Conservation (phyloP, 176 grass and related monocot genomes). For the Carex littledalei region DNA sequence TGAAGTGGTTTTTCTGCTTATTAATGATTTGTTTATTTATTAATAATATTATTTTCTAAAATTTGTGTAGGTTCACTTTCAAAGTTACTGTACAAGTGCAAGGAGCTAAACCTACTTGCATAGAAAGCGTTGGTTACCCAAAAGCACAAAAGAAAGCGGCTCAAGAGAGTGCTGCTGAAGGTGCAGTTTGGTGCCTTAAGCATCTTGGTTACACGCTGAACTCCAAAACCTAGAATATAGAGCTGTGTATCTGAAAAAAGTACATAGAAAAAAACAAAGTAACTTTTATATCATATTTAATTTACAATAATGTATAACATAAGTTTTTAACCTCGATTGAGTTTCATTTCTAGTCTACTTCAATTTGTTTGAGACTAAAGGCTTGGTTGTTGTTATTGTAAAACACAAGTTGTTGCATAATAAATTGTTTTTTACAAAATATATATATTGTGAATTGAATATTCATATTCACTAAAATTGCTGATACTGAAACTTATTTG, state of each 20-base stretch:
- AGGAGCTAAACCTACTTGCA: conserved; percentile 22
- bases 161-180: conserved; percentile 69
- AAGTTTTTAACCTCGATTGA: no score
- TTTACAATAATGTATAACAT: no score
- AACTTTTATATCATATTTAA: no score
- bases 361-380: no score
- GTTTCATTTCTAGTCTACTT: no score
- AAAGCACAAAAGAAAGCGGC: conserved; percentile 62
- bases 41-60: conserved; percentile 13
- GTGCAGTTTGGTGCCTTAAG: conserved; percentile 70
- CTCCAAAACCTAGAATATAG: neutral
- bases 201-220: conserved; percentile 40
- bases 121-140: conserved; percentile 65
- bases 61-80: conserved; percentile 67
- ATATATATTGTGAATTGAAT: no score
- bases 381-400: no score
- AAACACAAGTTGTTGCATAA: no score
- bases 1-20: neutral
- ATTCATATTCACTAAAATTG: no score
- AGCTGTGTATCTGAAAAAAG: neutral
- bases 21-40: neutral
- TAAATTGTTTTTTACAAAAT: no score
- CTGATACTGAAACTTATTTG: no score
- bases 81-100: conserved; percentile 54
- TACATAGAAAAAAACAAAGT: neutral